phyloP scores from a whole-genome alignment of 108 stramenopile species.

The Aurantiochytrium sp. region DNA sequence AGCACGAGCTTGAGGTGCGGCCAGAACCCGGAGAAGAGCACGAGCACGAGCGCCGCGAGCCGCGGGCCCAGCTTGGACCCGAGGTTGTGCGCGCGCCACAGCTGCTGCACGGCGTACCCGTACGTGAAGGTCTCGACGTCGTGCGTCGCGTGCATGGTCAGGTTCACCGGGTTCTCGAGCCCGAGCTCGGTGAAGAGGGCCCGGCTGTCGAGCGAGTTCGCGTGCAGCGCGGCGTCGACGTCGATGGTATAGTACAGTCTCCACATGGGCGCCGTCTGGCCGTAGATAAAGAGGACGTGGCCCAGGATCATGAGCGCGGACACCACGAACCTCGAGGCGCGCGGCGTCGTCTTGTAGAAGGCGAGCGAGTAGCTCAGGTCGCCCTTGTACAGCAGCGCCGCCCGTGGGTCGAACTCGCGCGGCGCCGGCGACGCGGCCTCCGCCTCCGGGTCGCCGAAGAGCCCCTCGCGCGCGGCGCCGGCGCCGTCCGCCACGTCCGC shows the following conservation, averaged over 20 bases:
- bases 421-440: no score
- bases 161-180: conserved; percentile 47
- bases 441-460: no score
- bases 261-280: conserved; percentile 66
- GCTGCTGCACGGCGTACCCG: conserved; percentile 67
- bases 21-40: conserved; percentile 72
- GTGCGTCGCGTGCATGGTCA: conserved; percentile 40
- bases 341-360: conserved; percentile 35
- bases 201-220: conserved; percentile 51
- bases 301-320: conserved; percentile 54
- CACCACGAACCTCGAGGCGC: conserved; percentile 44
- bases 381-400: background rate
- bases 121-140: conserved; percentile 75
- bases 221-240: conserved; percentile 64
- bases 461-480: no score
- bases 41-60: conserved; percentile 61
- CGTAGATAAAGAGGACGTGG: conserved; percentile 56
- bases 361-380: background rate
- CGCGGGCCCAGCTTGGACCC: conserved; percentile 55
- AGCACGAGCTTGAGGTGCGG: conserved; percentile 71
- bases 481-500: no score
- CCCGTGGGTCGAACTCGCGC: no score
- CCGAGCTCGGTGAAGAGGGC: conserved; percentile 56
- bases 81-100: conserved; percentile 69
- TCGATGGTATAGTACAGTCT: conserved; percentile 53